A percentile compares a stretch with the other conserved stretches of the same genome.
Evolutionary conservation across 2,329 filamentous ascomycete genomes (phyloP).

Genomic region (Xylaria sp.): DNA sequence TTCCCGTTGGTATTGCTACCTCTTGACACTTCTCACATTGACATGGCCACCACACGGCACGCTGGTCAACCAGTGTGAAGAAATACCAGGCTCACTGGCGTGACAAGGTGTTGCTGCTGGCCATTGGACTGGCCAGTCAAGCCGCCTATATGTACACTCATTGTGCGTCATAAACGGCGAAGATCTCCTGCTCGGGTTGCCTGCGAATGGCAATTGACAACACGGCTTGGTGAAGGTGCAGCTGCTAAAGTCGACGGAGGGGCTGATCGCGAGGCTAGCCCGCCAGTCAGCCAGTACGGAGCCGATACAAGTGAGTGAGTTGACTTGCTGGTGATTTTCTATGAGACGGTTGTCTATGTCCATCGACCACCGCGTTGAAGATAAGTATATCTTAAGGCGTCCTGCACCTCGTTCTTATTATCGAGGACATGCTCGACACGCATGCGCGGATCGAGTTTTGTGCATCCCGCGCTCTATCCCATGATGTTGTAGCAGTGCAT

Average conservation of each 20-base stretch:
- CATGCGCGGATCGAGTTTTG: background rate
- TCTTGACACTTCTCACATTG: background rate
- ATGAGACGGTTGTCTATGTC: background rate
- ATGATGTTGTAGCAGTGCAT: slow-evolving; percentile 18
- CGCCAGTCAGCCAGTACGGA: slow-evolving; percentile 36
- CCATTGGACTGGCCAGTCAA: background rate
- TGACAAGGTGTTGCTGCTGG: background rate
- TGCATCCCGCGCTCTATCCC: background rate
- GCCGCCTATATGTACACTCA: background rate
- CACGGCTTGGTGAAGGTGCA: slow-evolving; percentile 16
- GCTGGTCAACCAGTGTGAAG: background rate
- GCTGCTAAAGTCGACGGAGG: slow-evolving; percentile 28
- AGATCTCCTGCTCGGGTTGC: background rate
- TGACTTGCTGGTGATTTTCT: background rate
- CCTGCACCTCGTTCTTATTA: background rate
- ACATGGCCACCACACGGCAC: background rate
- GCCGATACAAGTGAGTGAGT: slow-evolving; percentile 3
- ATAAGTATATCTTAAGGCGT: background rate
- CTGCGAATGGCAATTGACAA: slow-evolving; percentile 1
- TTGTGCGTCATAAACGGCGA: background rate
- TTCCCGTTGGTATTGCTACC: background rate
- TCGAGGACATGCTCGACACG: background rate
- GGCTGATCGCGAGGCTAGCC: slow-evolving; percentile 38
- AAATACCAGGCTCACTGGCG: background rate
- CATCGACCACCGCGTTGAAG: background rate